phyloP scores from a whole-genome alignment of 352 stramenopile species.

The Phytophthora aleatoria region DNA sequence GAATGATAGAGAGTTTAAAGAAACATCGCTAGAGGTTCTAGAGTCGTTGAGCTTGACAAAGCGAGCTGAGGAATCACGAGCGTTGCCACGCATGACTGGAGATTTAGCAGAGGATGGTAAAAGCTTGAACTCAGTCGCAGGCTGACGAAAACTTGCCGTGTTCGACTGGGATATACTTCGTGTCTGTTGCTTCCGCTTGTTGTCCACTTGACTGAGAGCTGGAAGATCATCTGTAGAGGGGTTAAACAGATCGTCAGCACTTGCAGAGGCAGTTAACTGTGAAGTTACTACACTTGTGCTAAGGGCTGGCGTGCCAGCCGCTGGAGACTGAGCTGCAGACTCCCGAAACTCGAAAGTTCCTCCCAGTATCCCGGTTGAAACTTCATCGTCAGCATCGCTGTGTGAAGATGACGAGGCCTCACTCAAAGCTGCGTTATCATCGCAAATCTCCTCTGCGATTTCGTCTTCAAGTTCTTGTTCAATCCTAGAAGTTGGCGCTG shows the following conservation, averaged over 20 bases:
- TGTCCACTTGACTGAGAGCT: slow-evolving; percentile 7
- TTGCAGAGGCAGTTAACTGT: slow-evolving; percentile 10
- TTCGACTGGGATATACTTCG: slow-evolving; percentile 6
- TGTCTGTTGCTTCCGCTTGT: not conserved
- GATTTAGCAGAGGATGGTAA: slow-evolving; percentile 34
- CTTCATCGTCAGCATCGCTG: slow-evolving; percentile 27
- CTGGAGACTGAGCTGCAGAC: not conserved
- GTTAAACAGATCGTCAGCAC: slow-evolving; percentile 36
- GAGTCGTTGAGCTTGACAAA: slow-evolving; percentile 18
- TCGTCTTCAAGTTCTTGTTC: slow-evolving; percentile 38
- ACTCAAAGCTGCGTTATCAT: slow-evolving; percentile 13
- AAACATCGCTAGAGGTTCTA: slow-evolving; percentile 11
- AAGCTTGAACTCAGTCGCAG: slow-evolving; percentile 42
- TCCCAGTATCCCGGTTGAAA: slow-evolving; percentile 19
- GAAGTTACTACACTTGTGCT: too few relatives aligned
- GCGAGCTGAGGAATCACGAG: slow-evolving; percentile 18
- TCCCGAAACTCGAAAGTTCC: slow-evolving; percentile 31
- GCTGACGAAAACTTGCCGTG: slow-evolving; percentile 29
- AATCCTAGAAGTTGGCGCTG: slow-evolving; percentile 8
- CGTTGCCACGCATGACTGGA: slow-evolving; percentile 19
- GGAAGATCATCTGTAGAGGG: slow-evolving; percentile 34
- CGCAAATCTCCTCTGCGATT: slow-evolving; percentile 44
- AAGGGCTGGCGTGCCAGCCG: not conserved
- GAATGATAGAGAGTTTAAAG: slow-evolving; percentile 8
- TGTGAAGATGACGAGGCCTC: slow-evolving; percentile 19